Percentiles rank a stretch among this genome's conserved stretches.
Conservation (phyloP, 768 basidiomycete genomes). For the Boletellus ananas region DNA sequence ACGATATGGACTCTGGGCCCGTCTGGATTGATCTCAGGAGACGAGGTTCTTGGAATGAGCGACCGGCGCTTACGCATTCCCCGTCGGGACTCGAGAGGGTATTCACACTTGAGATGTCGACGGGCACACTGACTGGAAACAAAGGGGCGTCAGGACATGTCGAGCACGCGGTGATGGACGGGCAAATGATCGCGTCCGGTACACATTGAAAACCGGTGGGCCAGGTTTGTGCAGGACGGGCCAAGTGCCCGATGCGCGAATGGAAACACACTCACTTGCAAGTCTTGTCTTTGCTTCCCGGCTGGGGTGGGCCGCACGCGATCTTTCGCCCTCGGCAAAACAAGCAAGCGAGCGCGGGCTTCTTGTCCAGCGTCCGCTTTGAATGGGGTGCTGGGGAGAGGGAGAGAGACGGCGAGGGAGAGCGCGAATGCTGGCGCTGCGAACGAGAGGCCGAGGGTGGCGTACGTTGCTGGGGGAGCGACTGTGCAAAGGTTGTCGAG, state of each 20-base stretch:
- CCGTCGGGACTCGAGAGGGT: conserved; percentile 64
- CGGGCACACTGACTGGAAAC: conserved; percentile 66
- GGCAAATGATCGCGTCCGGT: conserved; percentile 1
- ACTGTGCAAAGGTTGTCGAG: conserved; percentile 6
- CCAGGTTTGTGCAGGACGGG: conserved; percentile 4
- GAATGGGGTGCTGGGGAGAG: conserved; percentile 22
- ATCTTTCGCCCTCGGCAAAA: conserved; percentile 69
- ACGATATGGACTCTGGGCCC: conserved; percentile 20
- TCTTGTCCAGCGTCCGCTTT: conserved; percentile 40
- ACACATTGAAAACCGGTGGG: conserved; percentile 10
- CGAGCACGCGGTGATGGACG: conserved; percentile 16
- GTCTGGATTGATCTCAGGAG: conserved; percentile 25
- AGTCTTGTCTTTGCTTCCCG: conserved; percentile 50
- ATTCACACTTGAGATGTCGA: conserved; percentile 66
- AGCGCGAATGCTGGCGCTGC: conserved; percentile 22
- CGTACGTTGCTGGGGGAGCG: conserved; percentile 11
- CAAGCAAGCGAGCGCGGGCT: conserved; percentile 59
- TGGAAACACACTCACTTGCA: conserved; percentile 54
- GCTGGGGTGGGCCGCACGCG: conserved; percentile 58
- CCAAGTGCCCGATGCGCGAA: background rate
- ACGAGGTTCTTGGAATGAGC: conserved; percentile 31
- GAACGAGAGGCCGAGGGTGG: conserved; percentile 17
- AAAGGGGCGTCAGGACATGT: conserved; percentile 27
- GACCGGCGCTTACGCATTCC: conserved; percentile 53
- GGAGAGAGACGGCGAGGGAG: conserved; percentile 23